phyloP scores from a whole-genome alignment of 257 asterid genomes.

The Echium plantagineum region DNA sequence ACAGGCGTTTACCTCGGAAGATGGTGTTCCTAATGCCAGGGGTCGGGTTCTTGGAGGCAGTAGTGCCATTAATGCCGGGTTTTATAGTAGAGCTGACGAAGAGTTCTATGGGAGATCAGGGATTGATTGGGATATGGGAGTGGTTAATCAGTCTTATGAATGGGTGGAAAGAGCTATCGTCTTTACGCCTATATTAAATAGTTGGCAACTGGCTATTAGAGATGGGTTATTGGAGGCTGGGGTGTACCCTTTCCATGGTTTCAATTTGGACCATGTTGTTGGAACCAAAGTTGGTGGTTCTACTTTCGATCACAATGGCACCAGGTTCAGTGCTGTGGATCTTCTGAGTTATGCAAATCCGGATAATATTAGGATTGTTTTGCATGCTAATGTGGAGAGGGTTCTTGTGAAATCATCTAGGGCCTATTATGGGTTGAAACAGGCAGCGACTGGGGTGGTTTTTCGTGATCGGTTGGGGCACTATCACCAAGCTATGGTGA shows the following conservation, averaged over 20 bases:
- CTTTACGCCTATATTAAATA: slow-evolving; percentile 59
- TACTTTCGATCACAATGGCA: slow-evolving; percentile 57
- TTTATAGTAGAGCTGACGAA: slow-evolving; percentile 48
- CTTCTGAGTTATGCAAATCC: slow-evolving; percentile 55
- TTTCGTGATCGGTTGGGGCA: slow-evolving; percentile 44
- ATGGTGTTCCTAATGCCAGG: slow-evolving; percentile 76
- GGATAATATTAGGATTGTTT: slow-evolving; percentile 45
- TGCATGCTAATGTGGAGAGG: slow-evolving; percentile 64
- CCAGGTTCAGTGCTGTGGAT: slow-evolving; percentile 71
- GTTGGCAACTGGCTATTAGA: slow-evolving; percentile 70
- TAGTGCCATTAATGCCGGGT: slow-evolving; percentile 78
- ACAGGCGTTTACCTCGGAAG: slow-evolving; percentile 71
- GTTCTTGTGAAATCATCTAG: slow-evolving; percentile 33
- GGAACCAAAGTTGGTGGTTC: slow-evolving; percentile 95
- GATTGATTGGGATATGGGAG: slow-evolving; percentile 40
- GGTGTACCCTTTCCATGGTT: slow-evolving; percentile 59
- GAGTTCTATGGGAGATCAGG: slow-evolving; percentile 41
- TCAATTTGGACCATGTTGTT: slow-evolving; percentile 51
- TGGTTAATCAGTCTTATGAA: slow-evolving; percentile 66
- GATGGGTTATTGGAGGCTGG: slow-evolving; percentile 77
- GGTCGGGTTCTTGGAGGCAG: slow-evolving; percentile 98
- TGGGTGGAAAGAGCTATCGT: slow-evolving; percentile 83
- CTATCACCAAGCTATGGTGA: slow-evolving; percentile 68
- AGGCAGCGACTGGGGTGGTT: slow-evolving; percentile 54
- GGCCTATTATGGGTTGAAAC: slow-evolving; percentile 9